These are phyloP conservation scores for Ganoderma resinaceum DNA, from an alignment of 1,284 basidiomycete genomes.

Conservation along the genomic window DNA sequence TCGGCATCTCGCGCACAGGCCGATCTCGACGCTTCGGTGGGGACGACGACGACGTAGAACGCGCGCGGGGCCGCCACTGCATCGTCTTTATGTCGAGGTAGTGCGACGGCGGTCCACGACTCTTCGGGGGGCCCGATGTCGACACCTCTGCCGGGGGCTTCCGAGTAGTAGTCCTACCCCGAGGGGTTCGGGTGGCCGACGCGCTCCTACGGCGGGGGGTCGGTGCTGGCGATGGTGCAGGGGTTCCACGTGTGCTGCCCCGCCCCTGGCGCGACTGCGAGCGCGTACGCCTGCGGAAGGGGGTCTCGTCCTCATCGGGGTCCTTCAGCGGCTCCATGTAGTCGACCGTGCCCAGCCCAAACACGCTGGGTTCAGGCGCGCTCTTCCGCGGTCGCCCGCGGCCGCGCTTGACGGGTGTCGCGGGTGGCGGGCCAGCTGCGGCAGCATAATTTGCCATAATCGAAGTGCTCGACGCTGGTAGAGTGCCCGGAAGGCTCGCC, in stretches of 20 bases:
- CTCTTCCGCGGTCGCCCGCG: slow-evolving; percentile 27
- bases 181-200: neutral
- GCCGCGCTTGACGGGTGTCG: slow-evolving; percentile 19
- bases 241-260: neutral
- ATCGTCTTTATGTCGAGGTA: slow-evolving; percentile 26
- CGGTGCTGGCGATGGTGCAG: neutral
- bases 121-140: neutral
- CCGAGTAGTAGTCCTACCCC: slow-evolving; percentile 6
- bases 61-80: slow-evolving; percentile 23
- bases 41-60: slow-evolving; percentile 3
- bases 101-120: slow-evolving; percentile 6
- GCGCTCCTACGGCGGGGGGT: neutral
- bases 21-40: neutral
- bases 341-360: slow-evolving; percentile 13
- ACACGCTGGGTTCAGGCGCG: slow-evolving; percentile 12
- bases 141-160: neutral
- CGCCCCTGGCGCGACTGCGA: neutral
- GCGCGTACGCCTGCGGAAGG: neutral
- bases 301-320: slow-evolving; percentile 9
- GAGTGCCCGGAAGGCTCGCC: neutral
- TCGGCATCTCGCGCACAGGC: neutral
- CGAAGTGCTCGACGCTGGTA: slow-evolving; percentile 1
- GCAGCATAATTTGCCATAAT: neutral
- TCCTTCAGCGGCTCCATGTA: slow-evolving; percentile 27
- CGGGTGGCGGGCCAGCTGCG: neutral